A percentile compares a stretch with the other conserved stretches of the same genome.
These are phyloP conservation scores for Chaetomium olivaceum DNA, from an alignment of 2,329 filamentous ascomycete species.

Conservation along the genomic window DNA sequence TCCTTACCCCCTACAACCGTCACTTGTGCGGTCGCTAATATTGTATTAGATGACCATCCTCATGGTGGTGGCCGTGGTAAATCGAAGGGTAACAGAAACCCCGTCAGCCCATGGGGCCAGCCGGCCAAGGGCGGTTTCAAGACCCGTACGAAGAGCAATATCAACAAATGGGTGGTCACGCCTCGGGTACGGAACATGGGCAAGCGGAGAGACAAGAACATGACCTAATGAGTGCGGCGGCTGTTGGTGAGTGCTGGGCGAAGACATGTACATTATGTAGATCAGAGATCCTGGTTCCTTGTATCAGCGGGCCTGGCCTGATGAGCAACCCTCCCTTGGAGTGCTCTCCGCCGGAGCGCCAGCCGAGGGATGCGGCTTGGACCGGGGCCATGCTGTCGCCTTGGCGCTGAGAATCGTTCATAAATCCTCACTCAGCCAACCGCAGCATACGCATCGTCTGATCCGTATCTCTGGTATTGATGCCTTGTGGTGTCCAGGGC, in stretches of 20 bases:
- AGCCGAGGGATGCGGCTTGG: not conserved
- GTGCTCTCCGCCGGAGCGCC: not conserved
- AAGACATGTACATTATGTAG: conserved; percentile 36
- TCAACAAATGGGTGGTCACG: conserved; percentile 88
- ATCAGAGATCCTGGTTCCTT: conserved; percentile 13
- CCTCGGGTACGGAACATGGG: conserved; percentile 86
- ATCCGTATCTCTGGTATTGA: not conserved
- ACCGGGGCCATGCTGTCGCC: not conserved
- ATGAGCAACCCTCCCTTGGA: not conserved
- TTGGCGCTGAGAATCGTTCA: not conserved
- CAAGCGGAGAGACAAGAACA: conserved; percentile 72
- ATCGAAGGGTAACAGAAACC: conserved; percentile 95
- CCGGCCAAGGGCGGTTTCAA: conserved; percentile 90
- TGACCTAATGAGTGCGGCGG: conserved; percentile 28
- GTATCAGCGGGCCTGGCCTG: not conserved
- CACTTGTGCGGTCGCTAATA: conserved; percentile 21
- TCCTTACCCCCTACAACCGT: not conserved
- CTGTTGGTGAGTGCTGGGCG: conserved; percentile 25
- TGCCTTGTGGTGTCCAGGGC: not conserved
- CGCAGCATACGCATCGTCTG: not conserved
- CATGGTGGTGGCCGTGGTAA: conserved; percentile 99
- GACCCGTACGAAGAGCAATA: conserved; percentile 82
- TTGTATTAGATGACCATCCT: conserved; percentile 75
- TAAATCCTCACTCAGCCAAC: not conserved
- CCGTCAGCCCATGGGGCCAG: conserved; percentile 93